Base-by-base conservation (phyloP, 305 asterid species). In the Striga hermonthica region DNA sequence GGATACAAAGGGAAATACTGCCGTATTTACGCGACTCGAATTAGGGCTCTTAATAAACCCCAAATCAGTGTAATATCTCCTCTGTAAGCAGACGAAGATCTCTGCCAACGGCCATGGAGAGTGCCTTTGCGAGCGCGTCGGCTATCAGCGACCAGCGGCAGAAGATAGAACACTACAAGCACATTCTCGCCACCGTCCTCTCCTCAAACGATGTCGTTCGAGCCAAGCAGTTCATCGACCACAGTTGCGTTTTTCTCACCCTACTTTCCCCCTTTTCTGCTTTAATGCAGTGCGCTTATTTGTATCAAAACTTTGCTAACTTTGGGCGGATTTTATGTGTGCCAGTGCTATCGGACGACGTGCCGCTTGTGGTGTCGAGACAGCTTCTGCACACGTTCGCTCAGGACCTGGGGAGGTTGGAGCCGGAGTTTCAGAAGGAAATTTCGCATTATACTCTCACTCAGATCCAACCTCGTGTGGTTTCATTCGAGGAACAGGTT, bases 391-490 rank as follows among this genome's bases (percentile, higher is more conserved):
- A 90, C 75, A 87, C 83, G 64, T 93, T 93, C 61, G 99, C 97
- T 4, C 96, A 86, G 75, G 99, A 88, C 75, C 72, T 93, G 73
- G 95, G 96, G 71, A 88, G 74, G 65, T 73, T 88, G 87, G 92
- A 88, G 80, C 80, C 96, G 0, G 96, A 83, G 66, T 77, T 85
- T 72, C 96, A 88, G 83, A 90, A 93, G 86, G 97, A 90, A 71
- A 84, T 90, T 52, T 89, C 97, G 13, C 95, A 85, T 75, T 85
- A 93, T 69, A 79, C 95, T 9, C 96, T 90, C 67, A 86, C 76
- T 82, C 97, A 93, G 90, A 93, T 93, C 74, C 97, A 93, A 73
- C 95, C 91, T 61, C 94, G 97, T 13, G 95, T 90, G 41, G 97
- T 93, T 58, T 90, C 97, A 4, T 88, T 93, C 28, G 99, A 93